A percentile compares a stretch with the other conserved stretches of the same genome.
These are phyloP conservation scores for Danielia oregonensis DNA, from an alignment of 805 yeast species.

Conservation along the genomic window DNA sequence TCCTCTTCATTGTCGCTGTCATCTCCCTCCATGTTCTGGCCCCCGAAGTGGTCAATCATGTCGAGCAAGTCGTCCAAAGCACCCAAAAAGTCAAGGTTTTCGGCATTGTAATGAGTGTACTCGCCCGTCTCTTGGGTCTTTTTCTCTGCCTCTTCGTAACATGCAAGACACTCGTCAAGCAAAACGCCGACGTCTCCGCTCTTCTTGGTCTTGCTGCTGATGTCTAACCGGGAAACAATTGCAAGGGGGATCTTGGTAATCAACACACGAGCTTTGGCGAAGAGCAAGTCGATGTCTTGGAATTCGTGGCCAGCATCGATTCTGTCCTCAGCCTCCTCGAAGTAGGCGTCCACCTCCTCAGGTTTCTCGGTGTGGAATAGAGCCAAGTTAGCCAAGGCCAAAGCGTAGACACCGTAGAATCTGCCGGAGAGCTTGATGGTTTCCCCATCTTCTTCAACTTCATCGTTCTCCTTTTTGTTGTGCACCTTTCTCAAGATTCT, in stretches of 20 bases:
- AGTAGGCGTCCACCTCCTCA: conserved; percentile 49
- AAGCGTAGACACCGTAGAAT: conserved; percentile 72
- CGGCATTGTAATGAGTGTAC: conserved; percentile 33
- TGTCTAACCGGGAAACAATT: conserved; percentile 47
- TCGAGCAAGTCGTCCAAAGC: conserved; percentile 67
- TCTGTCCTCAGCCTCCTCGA: conserved; percentile 72
- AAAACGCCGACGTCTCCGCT: conserved; percentile 32
- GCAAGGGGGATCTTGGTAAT: conserved; percentile 59
- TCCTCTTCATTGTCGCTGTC: conserved; percentile 58
- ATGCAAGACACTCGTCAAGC: conserved; percentile 44
- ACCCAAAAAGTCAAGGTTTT: conserved; percentile 50
- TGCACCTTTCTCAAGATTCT: conserved; percentile 53
- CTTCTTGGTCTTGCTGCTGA: conserved; percentile 31
- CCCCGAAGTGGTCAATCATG: conserved; percentile 63
- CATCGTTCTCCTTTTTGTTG: conserved; percentile 8
- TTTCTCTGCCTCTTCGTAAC: conserved; percentile 43
- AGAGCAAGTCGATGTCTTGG: conserved; percentile 42
- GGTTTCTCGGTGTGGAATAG: conserved; percentile 47
- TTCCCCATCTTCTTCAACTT: conserved; percentile 12
- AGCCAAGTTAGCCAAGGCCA: conserved; percentile 64
- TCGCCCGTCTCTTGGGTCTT: conserved; percentile 20
- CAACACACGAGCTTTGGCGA: conserved; percentile 54
- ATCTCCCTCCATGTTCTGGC: conserved; percentile 41
- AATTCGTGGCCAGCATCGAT: conserved; percentile 52
- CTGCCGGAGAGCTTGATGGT: conserved; percentile 34